A percentile compares a stretch with the other conserved stretches of the same genome.
Evolutionary conservation across 768 basidiomycete genomes (phyloP).

Genomic region (Plicaturopsis crispa): DNA sequence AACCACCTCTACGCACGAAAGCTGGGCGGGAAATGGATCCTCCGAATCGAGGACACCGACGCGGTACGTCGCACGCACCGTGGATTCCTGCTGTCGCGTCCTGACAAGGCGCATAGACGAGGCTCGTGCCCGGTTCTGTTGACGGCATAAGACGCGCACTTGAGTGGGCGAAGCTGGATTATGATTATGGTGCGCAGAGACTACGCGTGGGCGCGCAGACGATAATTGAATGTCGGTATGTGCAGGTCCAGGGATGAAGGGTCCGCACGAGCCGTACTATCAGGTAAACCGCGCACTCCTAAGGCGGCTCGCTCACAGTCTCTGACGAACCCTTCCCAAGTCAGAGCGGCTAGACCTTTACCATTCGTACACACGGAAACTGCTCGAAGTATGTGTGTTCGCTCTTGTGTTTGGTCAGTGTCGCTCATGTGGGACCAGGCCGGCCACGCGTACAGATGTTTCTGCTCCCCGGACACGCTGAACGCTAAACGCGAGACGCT

Average conservation of each 20-base stretch:
- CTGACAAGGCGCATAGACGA: slow-evolving; percentile 39
- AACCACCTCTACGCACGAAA: slow-evolving; percentile 84
- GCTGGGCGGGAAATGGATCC: slow-evolving; percentile 79
- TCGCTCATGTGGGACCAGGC: slow-evolving; percentile 34
- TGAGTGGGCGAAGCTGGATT: slow-evolving; percentile 87
- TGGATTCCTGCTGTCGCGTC: background rate
- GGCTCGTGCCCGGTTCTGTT: slow-evolving; percentile 78
- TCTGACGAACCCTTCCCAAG: slow-evolving; percentile 39
- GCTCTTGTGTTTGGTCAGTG: background rate
- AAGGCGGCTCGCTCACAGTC: background rate
- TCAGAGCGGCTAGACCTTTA: slow-evolving; percentile 89
- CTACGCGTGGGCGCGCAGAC: too few species aligned
- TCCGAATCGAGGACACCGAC: slow-evolving; percentile 95
- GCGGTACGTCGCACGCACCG: too few species aligned
- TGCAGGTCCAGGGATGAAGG: slow-evolving; percentile 70
- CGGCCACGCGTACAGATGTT: slow-evolving; percentile 91
- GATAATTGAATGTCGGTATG: slow-evolving; percentile 3
- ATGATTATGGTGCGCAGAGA: slow-evolving; percentile 79
- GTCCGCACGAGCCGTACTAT: slow-evolving; percentile 78
- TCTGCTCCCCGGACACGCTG: slow-evolving; percentile 75
- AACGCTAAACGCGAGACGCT: slow-evolving; percentile 60
- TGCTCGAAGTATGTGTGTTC: slow-evolving; percentile 59
- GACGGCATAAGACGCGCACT: slow-evolving; percentile 71
- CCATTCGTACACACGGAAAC: slow-evolving; percentile 56
- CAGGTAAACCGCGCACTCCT: slow-evolving; percentile 42